phyloP scores from a whole-genome alignment of 2,329 filamentous ascomycete genomes.

The Cercospora berteroae region DNA sequence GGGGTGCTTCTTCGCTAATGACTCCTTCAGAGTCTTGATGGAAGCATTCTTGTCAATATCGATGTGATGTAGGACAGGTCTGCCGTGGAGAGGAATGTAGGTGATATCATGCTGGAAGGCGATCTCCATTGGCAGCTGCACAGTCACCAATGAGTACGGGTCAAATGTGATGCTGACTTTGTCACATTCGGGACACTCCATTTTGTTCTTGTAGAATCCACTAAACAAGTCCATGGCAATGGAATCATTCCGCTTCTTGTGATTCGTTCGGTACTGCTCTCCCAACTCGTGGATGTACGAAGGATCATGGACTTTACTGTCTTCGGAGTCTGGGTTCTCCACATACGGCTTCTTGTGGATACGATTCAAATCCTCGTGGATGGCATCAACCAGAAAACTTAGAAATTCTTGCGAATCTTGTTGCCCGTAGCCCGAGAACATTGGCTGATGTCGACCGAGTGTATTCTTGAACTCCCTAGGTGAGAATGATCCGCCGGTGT shows the following conservation, averaged over 20 bases:
- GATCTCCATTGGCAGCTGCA: conserved; percentile 84
- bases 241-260: conserved; percentile 88
- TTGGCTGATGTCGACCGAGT: conserved; percentile 75
- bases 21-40: conserved; percentile 66
- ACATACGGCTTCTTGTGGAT: conserved; percentile 96
- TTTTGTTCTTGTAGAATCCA: conserved; percentile 96
- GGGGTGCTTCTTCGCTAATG: conserved; percentile 54
- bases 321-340: conserved; percentile 95
- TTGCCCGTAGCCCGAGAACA: conserved; percentile 92
- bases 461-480: conserved; percentile 79
- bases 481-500: conserved; percentile 64
- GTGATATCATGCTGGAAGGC: conserved; percentile 73
- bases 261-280: conserved; percentile 85
- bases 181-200: conserved; percentile 84
- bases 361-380: conserved; percentile 93
- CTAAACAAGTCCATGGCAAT: conserved; percentile 94
- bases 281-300: conserved; percentile 81
- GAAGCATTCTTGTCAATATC: conserved; percentile 76
- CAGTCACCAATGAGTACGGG: conserved; percentile 89
- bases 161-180: conserved; percentile 99
- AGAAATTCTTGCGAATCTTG: conserved; percentile 98
- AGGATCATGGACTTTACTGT: conserved; percentile 85
- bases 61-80: conserved; percentile 68
- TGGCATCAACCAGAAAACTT: conserved; percentile 86
- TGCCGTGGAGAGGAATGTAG: conserved; percentile 73